Evolutionary conservation across 306 rosid species (phyloP), one percentile per base, ranked within the genome.

Genomic region (Gynostemma pentaphyllum): DNA sequence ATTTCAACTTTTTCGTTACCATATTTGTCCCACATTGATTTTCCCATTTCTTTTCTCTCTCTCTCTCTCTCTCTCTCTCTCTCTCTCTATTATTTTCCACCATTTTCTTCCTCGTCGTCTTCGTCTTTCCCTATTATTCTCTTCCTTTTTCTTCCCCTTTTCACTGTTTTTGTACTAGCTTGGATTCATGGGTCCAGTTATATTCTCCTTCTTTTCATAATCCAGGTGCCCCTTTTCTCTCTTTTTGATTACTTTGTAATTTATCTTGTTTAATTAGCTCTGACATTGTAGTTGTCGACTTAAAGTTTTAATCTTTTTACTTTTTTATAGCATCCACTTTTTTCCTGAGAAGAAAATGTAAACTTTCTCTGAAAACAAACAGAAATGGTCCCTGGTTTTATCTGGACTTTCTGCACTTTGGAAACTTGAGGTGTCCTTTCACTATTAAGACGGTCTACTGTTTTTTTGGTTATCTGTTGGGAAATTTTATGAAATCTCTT

Each of bases 11-110:
- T 39, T 22, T 61, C 50, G 40, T 59, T 59, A 36, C 65, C 34
- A 61, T 23, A 41, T 61, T 61, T 61, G 50, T 61, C 66, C 66
- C 66, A 7, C n/a, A n/a, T n/a, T n/a, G n/a, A n/a, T n/a, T 61
- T 61, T 39, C 15, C 32, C 26, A 14, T 40, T 14, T 13, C 50
- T 41, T 60, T 60, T 60, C 2, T 34, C 2, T 56, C 45, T 4
- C n/a, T 18, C 11, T 64, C 68, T 45, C 54, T 64, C 68, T 64
- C 45, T 32, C 2, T 34, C 2, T 56, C 45, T 4, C n/a, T 18
- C 11, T 64, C 68, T 45, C 54, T 64, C 68, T 64, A n/a, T n/a
- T n/a, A n/a, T 32, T 32, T 23, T 27, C 55, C 67, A 39, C 67
- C 37, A 42, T 45, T 27, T 62, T 62, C 18, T 26, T 34, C 48